A percentile compares a stretch with the other conserved stretches of the same genome.
These are phyloP conservation scores for Solanum clarkiae DNA, from an alignment of 257 asterid species.

Conservation along the genomic window DNA sequence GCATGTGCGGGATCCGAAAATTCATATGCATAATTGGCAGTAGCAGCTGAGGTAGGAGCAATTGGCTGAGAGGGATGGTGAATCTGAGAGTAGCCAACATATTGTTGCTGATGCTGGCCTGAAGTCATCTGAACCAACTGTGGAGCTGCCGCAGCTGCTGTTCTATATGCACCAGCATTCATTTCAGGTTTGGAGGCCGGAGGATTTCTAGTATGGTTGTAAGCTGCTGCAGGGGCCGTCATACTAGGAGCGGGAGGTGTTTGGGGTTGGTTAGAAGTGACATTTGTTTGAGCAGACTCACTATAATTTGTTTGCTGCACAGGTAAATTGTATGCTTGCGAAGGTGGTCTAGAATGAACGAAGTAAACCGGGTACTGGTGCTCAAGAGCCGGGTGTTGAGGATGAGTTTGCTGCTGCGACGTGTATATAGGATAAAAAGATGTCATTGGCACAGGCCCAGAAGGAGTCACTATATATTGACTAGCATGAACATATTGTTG, in stretches of 20 bases:
- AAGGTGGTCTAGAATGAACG: slow-evolving; percentile 46
- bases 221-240: slow-evolving; percentile 27
- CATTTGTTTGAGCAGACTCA: slow-evolving; percentile 31
- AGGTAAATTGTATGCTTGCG: slow-evolving; percentile 54
- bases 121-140: slow-evolving; percentile 55
- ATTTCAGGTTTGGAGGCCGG: slow-evolving; percentile 54
- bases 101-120: slow-evolving; percentile 42
- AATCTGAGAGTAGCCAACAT: slow-evolving; percentile 62
- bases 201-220: slow-evolving; percentile 28
- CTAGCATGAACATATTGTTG: slow-evolving; percentile 66
- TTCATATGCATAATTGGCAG: slow-evolving; percentile 47
- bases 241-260: slow-evolving; percentile 29
- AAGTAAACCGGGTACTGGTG: slow-evolving; percentile 56
- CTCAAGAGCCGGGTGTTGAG: slow-evolving; percentile 44
- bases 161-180: slow-evolving; percentile 47
- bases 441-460: slow-evolving; percentile 46
- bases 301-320: slow-evolving; percentile 34
- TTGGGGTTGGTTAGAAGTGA: slow-evolving; percentile 48
- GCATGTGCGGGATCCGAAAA: slow-evolving; percentile 50
- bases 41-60: slow-evolving; percentile 46
- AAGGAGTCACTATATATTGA: slow-evolving; percentile 41
- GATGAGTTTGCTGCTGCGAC: slow-evolving; percentile 53
- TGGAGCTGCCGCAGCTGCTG: slow-evolving; percentile 24
- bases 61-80: slow-evolving; percentile 68
- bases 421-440: slow-evolving; percentile 62